Evolutionary conservation across 202 grass and related monocot genomes (phyloP), one percentile per base, ranked within the genome.

Genomic region (Eragrostis tef): DNA sequence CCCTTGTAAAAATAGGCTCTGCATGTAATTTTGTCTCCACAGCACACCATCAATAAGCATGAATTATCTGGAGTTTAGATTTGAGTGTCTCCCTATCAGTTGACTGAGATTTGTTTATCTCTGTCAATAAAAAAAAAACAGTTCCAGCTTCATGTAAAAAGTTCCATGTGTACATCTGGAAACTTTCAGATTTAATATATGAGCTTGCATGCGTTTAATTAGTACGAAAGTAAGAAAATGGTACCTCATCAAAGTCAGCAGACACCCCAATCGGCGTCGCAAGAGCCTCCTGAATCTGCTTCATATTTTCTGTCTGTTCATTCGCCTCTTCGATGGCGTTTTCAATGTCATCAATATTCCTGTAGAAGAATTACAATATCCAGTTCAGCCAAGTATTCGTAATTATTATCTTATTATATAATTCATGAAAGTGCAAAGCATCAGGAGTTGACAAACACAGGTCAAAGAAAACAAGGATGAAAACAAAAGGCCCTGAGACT

Each of bases 311-410:
- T 0, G 88, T 86, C 19, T 88, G 79, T 9, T 92, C 83, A 4
- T 78, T 95, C 0, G 76, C 70, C 61, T 90, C 85, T 25, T 90
- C 83, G 22, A 89, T 87, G 31, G 68, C 75, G 26, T 82, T 88
- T 47, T 95, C 90, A 45, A 95, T 95, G 57, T 95, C 93, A 84
- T 90, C 77, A 0, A 88, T 71, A n/a, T 43, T 92, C 80, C 90
- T 92, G 70, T 16, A 67, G 6, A 76, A 75, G 19, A 67, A 53
- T 62, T 8, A 48, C 70, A n/a, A 14, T 7, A 9, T 14, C 0
- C 71, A 42, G 48, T 58, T 71, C 19, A 66, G 65, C 11, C 29
- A 41, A 21, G 20, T 13, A 66, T 26, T 58, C 0, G 1, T 25
- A 20, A 64, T 64, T 47, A 12, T 3, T 12, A 64, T 12, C 47